A percentile compares a stretch with the other conserved stretches of the same genome.
These are phyloP conservation scores for Gigaspora rosea DNA, from an alignment of 192 early-diverging fungal species.

Conservation along the genomic window DNA sequence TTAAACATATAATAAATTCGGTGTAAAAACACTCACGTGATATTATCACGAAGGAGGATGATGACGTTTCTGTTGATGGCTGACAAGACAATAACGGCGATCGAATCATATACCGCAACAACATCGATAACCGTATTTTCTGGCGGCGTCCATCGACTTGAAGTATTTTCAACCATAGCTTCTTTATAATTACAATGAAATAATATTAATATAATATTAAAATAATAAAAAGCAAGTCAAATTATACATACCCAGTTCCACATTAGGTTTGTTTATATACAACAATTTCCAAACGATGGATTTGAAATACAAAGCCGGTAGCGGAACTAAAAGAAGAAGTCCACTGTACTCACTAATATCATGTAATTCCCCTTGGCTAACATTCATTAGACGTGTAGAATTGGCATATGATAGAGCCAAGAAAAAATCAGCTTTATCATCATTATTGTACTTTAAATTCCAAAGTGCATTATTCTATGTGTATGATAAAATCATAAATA, in stretches of 20 bases:
- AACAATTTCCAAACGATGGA: slow-evolving; percentile 6
- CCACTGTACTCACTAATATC: slow-evolving; percentile 22
- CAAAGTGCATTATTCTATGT: slow-evolving; percentile 19
- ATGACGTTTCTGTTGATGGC: slow-evolving; percentile 12
- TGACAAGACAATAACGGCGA: neutral
- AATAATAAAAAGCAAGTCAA: neutral
- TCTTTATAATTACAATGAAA: no score
- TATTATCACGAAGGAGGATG: neutral
- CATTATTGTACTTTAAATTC: slow-evolving; percentile 12
- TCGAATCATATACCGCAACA: neutral
- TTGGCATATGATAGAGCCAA: slow-evolving; percentile 15
- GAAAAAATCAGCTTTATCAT: neutral
- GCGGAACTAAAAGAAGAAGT: neutral
- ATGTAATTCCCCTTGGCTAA: slow-evolving; percentile 7
- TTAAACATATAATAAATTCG: neutral
- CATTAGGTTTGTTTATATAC: slow-evolving; percentile 4
- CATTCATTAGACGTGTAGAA: slow-evolving; percentile 10
- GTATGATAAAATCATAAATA: no score
- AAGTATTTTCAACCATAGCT: neutral
- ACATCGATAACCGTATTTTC: slow-evolving; percentile 9
- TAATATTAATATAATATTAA: no score
- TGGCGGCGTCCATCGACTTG: neutral
- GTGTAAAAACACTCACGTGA: neutral
- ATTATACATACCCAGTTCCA: neutral
- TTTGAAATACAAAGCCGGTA: neutral